Conservation (phyloP, 192 early-diverging fungal genomes). For the Entomortierella beljakovae region DNA sequence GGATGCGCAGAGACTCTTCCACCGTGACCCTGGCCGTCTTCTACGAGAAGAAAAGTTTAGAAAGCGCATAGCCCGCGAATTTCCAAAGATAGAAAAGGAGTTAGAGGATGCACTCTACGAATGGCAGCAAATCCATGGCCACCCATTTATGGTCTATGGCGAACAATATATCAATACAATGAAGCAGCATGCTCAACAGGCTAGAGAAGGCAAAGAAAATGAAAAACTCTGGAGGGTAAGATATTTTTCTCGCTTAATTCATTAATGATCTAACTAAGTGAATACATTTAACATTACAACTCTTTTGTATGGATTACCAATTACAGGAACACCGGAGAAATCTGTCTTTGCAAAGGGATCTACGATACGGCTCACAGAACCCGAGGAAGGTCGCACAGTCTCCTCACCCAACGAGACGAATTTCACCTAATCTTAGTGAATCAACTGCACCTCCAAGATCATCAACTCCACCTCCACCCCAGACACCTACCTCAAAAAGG, state of each 20-base stretch:
- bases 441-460: conserved; percentile 14
- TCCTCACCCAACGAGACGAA: conserved; percentile 37
- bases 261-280: not conserved
- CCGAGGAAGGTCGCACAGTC: conserved; percentile 26
- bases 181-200: conserved; percentile 32
- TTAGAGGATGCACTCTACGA: conserved; percentile 49
- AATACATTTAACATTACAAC: not conserved
- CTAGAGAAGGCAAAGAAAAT: conserved; percentile 37
- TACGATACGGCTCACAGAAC: conserved; percentile 42
- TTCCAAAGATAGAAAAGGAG: conserved; percentile 55
- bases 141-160: conserved; percentile 59
- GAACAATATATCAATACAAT: conserved; percentile 53
- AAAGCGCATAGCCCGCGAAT: conserved; percentile 55
- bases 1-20: conserved; percentile 56
- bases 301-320: no score
- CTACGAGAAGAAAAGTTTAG: conserved; percentile 64
- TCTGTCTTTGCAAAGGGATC: conserved; percentile 10
- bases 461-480: conserved; percentile 9
- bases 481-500: conserved; percentile 39
- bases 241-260: not conserved
- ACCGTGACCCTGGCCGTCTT: conserved; percentile 62
- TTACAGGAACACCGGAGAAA: conserved; percentile 23
- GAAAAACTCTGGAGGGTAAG: conserved; percentile 41
- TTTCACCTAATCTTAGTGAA: conserved; percentile 12
- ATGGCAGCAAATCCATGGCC: conserved; percentile 51